Conservation (phyloP, 345 rosid genomes). For the Salix viminalis region DNA sequence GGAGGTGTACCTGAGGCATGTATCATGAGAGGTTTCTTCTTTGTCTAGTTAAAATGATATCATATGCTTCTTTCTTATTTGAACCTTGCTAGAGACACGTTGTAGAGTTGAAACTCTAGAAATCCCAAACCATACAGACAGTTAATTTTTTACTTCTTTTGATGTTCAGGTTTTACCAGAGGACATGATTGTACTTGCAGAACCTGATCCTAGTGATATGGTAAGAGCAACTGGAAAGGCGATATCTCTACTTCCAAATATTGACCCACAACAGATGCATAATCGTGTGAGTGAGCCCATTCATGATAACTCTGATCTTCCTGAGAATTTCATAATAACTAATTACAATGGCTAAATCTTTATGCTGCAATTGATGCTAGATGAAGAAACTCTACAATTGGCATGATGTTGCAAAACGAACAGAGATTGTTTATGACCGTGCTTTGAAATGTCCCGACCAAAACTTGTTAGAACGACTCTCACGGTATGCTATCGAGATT, state of each 20-base stretch:
- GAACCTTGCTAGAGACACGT: background rate
- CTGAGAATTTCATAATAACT: background rate
- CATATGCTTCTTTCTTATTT: background rate
- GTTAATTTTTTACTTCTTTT: background rate
- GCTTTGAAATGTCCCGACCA: constrained; percentile 70
- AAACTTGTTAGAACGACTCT: constrained; percentile 51
- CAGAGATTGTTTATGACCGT: constrained; percentile 79
- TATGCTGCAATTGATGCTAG: constrained; percentile 20
- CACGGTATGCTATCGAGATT: constrained; percentile 42
- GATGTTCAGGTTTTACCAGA: constrained; percentile 74
- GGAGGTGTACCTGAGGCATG: constrained; percentile 98
- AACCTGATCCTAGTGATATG: constrained; percentile 94
- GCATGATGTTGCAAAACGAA: constrained; percentile 94
- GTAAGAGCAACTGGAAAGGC: constrained; percentile 74
- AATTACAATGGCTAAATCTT: background rate
- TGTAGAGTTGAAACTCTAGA: constrained; percentile 3
- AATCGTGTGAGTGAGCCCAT: constrained; percentile 48
- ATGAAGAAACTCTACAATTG: constrained; percentile 86
- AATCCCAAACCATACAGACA: background rate
- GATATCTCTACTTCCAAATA: constrained; percentile 70
- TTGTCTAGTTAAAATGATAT: background rate
- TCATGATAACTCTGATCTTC: background rate
- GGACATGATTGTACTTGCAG: constrained; percentile 95
- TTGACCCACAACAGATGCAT: constrained; percentile 85
- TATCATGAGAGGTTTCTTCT: constrained; percentile 3